Evolutionary conservation across 352 stramenopile species (phyloP), one percentile per base, ranked within the genome.

Genomic region (Globisporangium paroecandrum): DNA sequence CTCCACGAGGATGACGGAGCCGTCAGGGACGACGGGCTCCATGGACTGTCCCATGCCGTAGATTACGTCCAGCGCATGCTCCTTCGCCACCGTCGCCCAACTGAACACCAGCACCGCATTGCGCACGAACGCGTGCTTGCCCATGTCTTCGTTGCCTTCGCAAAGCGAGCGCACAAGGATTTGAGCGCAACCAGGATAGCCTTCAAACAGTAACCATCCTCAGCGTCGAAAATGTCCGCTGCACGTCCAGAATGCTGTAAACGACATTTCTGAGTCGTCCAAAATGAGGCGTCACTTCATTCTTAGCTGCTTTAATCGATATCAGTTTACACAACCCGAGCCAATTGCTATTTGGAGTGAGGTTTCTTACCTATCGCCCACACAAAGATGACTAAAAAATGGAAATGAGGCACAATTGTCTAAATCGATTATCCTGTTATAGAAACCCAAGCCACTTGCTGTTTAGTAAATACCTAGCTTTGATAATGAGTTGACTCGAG

Each of bases 41-140:
- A 97, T 97, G 58, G 89, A 97, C 64, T 78, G 68, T 3, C 90
- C 90, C 68, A 96, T 82, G 66, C 87, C 89, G 65, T 96, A 94
- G 54, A 89, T 91, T 46, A 95, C 65, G 58, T 96, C 87, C 65
- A 85, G 83, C 29, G 85, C 69, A 47, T 91, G 82, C 62, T 83
- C 56, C 74, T 95, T 93, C 56, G 82, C 70, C 61, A 81, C 77
- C 66, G 70, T 79, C 51, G 87, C 74, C 79, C 81, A 91, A 66
- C 83, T 68, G 51, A 84, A 60, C 43, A 92, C 68, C 24, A 94
- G 80, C 69, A 87, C 77, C 25, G 72, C 75, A 47, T 83, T 85
- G 65, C 81, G 82, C 58, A 46, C 66, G 24, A 86, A 57, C 46
- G 59, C 43, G 32, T 58, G 43, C 53, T 29, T 34, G 22, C 18